Evolutionary conservation across 306 rosid genomes (phyloP).

Genomic region (Malus sieversii): DNA sequence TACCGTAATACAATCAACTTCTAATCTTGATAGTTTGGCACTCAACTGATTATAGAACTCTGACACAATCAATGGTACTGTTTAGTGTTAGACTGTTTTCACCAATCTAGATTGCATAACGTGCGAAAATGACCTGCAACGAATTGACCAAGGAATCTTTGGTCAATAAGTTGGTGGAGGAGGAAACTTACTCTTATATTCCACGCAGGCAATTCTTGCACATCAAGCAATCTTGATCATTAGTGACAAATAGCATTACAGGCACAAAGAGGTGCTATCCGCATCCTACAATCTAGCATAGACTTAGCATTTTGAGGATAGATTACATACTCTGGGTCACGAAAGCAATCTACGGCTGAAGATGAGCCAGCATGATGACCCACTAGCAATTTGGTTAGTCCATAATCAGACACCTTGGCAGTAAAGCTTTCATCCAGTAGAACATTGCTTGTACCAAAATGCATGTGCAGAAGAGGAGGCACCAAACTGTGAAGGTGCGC

Average conservation of each 20-base stretch:
- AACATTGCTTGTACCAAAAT: constrained; percentile 61
- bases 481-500: constrained; percentile 54
- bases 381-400: constrained; percentile 38
- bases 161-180: neutral
- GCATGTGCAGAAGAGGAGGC: constrained; percentile 63
- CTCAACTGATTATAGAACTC: neutral
- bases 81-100: neutral
- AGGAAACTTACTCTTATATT: neutral
- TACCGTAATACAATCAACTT: neutral
- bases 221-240: neutral
- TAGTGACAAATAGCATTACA: neutral
- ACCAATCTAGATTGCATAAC: neutral
- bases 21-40: neutral
- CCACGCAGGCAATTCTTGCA: neutral
- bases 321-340: constrained; percentile 60
- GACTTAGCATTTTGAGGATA: neutral
- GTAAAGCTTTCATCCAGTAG: constrained; percentile 46
- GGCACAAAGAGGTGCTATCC: neutral
- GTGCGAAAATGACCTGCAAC: neutral
- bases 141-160: neutral
- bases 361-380: constrained; percentile 40
- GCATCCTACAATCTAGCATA: neutral
- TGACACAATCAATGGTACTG: neutral
- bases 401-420: constrained; percentile 65
- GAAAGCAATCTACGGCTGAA: constrained; percentile 48